phyloP scores from a whole-genome alignment of 331 rosid species.

The Erythrophleum ivorense region DNA sequence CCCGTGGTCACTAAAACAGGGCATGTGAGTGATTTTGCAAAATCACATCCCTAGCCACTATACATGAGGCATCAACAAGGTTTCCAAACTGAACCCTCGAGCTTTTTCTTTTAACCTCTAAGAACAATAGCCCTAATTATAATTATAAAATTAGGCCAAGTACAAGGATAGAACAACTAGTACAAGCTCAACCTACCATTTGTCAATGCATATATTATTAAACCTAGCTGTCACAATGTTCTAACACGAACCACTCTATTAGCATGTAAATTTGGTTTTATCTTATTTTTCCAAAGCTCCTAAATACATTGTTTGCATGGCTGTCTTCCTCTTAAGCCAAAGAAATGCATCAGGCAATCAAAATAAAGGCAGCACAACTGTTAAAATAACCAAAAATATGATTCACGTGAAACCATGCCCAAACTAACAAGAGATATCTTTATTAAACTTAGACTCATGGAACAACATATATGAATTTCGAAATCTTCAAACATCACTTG shows the following conservation, averaged over 20 bases:
- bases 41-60: too few relatives aligned
- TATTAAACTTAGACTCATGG: background rate
- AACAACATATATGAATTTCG: background rate
- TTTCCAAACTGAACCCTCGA: too few relatives aligned
- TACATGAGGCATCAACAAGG: too few relatives aligned
- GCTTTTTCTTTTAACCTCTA: too few relatives aligned
- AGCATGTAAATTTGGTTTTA: background rate
- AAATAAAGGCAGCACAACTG: background rate
- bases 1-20: too few relatives aligned
- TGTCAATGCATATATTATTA: background rate
- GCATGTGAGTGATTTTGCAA: too few relatives aligned
- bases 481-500: background rate
- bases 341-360: background rate
- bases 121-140: background rate
- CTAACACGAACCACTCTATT: background rate
- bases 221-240: background rate
- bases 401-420: background rate
- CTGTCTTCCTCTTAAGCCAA: constrained; percentile 4
- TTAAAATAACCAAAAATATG: background rate
- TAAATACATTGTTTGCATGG: constrained; percentile 9
- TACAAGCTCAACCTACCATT: background rate
- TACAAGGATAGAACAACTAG: background rate
- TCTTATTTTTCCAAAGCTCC: constrained; percentile 5
- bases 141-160: background rate
- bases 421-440: background rate